Evolutionary conservation across 352 stramenopile species (phyloP).

Genomic region (Phytophthora boehmeriae): DNA sequence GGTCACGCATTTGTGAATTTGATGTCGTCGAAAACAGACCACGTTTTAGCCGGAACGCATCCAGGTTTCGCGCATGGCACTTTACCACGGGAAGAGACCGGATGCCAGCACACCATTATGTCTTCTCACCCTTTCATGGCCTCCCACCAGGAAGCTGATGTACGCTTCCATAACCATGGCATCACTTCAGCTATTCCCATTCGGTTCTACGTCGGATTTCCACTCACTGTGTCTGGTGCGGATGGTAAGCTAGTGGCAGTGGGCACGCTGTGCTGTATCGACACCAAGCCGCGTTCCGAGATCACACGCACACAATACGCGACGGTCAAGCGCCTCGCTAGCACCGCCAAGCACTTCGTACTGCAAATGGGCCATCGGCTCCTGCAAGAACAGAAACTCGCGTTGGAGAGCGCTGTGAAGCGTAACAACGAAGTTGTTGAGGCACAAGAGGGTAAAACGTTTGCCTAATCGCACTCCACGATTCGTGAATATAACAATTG

Average conservation of each 20-base stretch:
- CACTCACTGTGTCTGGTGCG: constrained; percentile 15
- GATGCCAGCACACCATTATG: constrained; percentile 36
- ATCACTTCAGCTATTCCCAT: constrained; percentile 9
- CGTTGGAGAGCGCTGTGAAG: no score
- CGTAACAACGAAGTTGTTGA: no score
- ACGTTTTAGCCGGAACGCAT: constrained; percentile 28
- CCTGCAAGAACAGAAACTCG: constrained; percentile 1
- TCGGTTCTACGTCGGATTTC: constrained; percentile 19
- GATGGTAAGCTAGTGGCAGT: constrained; percentile 12
- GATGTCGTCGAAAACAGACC: constrained; percentile 21
- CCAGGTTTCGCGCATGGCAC: constrained; percentile 14
- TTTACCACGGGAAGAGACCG: constrained; percentile 24
- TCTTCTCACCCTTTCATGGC: constrained; percentile 30
- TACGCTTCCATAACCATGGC: constrained; percentile 30
- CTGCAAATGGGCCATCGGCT: constrained; percentile 16
- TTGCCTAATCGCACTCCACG: no score
- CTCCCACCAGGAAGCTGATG: constrained; percentile 32
- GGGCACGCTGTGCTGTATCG: constrained; percentile 37
- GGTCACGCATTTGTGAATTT: constrained; percentile 25
- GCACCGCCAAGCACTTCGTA: constrained; percentile 26
- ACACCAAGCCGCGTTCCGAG: constrained; percentile 16
- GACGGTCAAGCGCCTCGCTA: constrained; percentile 16
- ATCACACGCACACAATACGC: constrained; percentile 35
- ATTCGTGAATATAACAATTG: no score
- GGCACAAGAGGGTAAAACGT: no score